Evolutionary conservation across 1,284 basidiomycete species (phyloP).

Genomic region (Uromyces viciae-fabae): DNA sequence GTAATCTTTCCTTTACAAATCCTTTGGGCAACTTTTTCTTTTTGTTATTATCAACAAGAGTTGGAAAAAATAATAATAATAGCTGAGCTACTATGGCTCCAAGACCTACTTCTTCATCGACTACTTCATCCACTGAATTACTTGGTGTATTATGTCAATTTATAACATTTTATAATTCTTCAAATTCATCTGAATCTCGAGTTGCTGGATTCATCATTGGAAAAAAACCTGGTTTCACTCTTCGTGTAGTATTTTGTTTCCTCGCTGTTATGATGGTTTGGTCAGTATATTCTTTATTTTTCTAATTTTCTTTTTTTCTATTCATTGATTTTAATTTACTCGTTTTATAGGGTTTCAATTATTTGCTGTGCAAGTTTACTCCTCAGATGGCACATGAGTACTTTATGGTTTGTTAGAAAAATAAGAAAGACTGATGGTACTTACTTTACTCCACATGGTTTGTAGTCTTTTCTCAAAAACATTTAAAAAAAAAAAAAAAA

Average conservation of each 20-base stretch:
- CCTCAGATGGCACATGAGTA: background rate
- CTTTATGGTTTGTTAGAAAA: conserved; percentile 24
- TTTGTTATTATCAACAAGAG: too few relatives aligned
- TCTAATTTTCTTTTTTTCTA: background rate
- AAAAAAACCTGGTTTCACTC: background rate
- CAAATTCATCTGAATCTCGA: conserved; percentile 1
- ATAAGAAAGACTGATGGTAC: conserved; percentile 15
- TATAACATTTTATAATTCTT: background rate
- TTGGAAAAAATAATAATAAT: too few relatives aligned
- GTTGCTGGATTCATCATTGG: conserved; percentile 19
- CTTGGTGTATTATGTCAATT: background rate
- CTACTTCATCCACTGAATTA: background rate
- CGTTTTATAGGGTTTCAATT: background rate
- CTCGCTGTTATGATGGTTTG: conserved; percentile 10
- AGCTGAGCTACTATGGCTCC: too few relatives aligned
- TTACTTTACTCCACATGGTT: conserved; percentile 39
- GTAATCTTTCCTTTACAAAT: too few relatives aligned
- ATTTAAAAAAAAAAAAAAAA: background rate
- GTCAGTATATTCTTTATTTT: background rate
- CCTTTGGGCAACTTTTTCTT: too few relatives aligned
- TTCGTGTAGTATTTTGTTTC: conserved; percentile 11
- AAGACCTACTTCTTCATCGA: background rate
- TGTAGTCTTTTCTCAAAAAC: background rate
- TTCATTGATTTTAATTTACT: background rate
- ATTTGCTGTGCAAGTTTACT: conserved; percentile 2